Evolutionary conservation across 331 rosid species (phyloP).

Genomic region (Malus hybrid): DNA sequence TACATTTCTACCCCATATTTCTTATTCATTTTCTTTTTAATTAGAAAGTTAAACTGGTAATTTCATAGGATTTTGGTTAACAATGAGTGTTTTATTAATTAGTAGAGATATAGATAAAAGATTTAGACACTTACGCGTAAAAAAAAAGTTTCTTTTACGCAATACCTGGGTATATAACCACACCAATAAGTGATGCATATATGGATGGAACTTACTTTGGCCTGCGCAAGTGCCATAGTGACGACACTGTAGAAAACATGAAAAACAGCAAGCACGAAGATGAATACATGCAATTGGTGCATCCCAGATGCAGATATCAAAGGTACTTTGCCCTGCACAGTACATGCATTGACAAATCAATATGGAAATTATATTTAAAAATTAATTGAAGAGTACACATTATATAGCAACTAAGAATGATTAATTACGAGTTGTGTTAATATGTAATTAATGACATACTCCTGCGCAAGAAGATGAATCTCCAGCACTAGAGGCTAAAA

Average conservation of each 20-base stretch:
- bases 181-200: not conserved
- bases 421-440: not conserved
- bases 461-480: constrained; percentile 24
- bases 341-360: not conserved
- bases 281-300: constrained; percentile 63
- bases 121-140: too few relatives aligned
- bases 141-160: too few relatives aligned
- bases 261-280: constrained; percentile 59
- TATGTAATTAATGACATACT: constrained; percentile 8
- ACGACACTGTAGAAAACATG: constrained; percentile 53
- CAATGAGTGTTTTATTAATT: too few relatives aligned
- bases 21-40: too few relatives aligned
- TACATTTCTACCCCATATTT: too few relatives aligned
- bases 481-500: constrained; percentile 20
- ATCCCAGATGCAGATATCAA: constrained; percentile 43
- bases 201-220: constrained; percentile 38
- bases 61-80: too few relatives aligned
- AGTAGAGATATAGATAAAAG: too few relatives aligned
- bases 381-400: too few relatives aligned
- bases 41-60: too few relatives aligned
- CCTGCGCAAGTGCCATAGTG: constrained; percentile 39
- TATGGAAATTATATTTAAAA: too few relatives aligned
- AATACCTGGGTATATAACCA: too few relatives aligned
- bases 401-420: too few relatives aligned
- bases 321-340: constrained; percentile 36